Conservation (phyloP, 768 basidiomycete genomes). For the Dioszegia aurantiaca region DNA sequence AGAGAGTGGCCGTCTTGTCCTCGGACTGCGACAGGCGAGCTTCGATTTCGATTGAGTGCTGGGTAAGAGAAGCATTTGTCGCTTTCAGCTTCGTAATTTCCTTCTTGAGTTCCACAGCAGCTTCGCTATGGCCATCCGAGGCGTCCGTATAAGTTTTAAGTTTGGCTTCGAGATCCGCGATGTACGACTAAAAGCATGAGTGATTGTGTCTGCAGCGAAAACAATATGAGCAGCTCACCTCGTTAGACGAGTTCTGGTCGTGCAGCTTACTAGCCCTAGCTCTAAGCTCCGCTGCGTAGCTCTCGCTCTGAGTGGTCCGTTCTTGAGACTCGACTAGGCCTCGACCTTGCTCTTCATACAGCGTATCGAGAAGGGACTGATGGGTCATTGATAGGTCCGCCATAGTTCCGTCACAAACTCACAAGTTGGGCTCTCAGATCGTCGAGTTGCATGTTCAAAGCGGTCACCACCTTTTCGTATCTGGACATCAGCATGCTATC, state of each 20-base stretch:
- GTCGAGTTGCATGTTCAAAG: slow-evolving; percentile 64
- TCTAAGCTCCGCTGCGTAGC: slow-evolving; percentile 83
- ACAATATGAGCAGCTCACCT: slow-evolving; percentile 59
- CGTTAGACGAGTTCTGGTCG: slow-evolving; percentile 86
- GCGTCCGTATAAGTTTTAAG: slow-evolving; percentile 81
- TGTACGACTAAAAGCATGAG: slow-evolving; percentile 66
- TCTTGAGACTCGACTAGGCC: slow-evolving; percentile 61
- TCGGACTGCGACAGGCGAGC: slow-evolving; percentile 61
- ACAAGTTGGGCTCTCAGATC: slow-evolving; percentile 38
- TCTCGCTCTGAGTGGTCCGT: slow-evolving; percentile 61
- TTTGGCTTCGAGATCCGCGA: slow-evolving; percentile 88
- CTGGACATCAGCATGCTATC: slow-evolving; percentile 57
- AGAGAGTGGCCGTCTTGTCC: slow-evolving; percentile 58
- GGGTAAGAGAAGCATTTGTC: slow-evolving; percentile 64
- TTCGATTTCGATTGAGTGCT: slow-evolving; percentile 86
- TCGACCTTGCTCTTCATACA: slow-evolving; percentile 87
- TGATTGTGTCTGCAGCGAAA: slow-evolving; percentile 19
- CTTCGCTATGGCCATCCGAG: slow-evolving; percentile 69
- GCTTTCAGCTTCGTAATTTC: slow-evolving; percentile 78
- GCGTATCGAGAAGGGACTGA: slow-evolving; percentile 76
- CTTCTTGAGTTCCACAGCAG: slow-evolving; percentile 75
- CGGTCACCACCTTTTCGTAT: slow-evolving; percentile 94
- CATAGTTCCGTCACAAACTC: slow-evolving; percentile 12
- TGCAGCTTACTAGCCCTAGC: slow-evolving; percentile 72
- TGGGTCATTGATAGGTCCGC: background rate